Percentiles rank a stretch among this genome's conserved stretches.
phyloP scores from a whole-genome alignment of 2,329 filamentous ascomycete species.

The Botrytis fragariae region DNA sequence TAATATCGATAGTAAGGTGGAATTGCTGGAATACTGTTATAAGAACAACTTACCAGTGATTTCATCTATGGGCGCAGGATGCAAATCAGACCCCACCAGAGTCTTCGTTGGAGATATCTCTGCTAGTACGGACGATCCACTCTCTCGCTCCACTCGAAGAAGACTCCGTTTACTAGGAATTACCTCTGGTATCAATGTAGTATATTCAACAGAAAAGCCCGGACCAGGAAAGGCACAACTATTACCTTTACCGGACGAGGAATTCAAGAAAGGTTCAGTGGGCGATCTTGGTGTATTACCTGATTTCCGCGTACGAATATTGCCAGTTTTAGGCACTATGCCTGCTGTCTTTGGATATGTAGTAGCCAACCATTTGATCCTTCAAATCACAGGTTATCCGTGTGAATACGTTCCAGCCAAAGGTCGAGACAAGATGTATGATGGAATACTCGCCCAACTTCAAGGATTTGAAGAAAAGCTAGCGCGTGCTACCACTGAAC shows the following conservation, averaged over 20 bases:
- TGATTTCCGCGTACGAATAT: conserved; percentile 90
- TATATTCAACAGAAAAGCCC: conserved; percentile 88
- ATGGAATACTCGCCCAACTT: conserved; percentile 71
- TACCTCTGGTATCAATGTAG: conserved; percentile 80
- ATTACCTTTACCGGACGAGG: conserved; percentile 81
- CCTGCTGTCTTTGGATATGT: conserved; percentile 93
- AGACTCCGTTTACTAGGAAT: conserved; percentile 72
- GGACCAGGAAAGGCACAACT: conserved; percentile 89
- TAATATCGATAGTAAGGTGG: conserved; percentile 96
- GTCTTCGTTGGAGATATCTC: conserved; percentile 92
- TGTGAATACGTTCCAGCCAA: conserved; percentile 80
- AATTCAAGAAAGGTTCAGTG: conserved; percentile 81
- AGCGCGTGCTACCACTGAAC: conserved; percentile 51
- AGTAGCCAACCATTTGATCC: conserved; percentile 87
- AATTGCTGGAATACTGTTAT: conserved; percentile 83
- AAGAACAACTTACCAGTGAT: conserved; percentile 76
- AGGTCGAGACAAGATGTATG: conserved; percentile 86
- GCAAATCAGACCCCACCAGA: conserved; percentile 81
- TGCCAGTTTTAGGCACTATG: conserved; percentile 95
- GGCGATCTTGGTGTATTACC: conserved; percentile 84
- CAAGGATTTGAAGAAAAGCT: conserved; percentile 75
- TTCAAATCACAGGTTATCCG: conserved; percentile 78
- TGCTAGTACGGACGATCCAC: conserved; percentile 78
- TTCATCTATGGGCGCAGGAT: conserved; percentile 93
- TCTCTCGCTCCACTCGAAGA: conserved; percentile 81